Evolutionary conservation across 177 flowering plant species (phyloP).

Genomic region (Tripterygium wilfordii): DNA sequence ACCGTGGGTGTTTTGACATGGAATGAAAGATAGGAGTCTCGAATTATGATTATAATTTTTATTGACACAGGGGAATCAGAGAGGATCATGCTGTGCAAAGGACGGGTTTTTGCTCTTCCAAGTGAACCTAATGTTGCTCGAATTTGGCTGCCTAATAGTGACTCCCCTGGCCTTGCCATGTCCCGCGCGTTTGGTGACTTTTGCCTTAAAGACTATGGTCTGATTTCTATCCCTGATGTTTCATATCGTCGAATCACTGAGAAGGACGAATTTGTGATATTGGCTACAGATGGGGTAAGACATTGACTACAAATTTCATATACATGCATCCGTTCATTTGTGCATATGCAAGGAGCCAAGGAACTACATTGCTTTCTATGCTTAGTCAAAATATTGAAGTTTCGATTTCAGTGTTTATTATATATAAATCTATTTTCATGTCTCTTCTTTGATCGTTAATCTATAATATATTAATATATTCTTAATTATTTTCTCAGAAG

Average conservation of each 20-base stretch:
- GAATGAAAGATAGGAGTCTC: too few species aligned
- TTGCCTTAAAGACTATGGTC: conserved; percentile 43
- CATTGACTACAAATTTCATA: neutral
- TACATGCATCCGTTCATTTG: neutral
- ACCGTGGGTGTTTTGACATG: too few species aligned
- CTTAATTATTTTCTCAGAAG: too few species aligned
- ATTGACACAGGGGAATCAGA: conserved; percentile 47
- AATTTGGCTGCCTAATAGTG: conserved; percentile 50
- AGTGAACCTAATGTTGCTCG: conserved; percentile 49
- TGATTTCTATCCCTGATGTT: conserved; percentile 44
- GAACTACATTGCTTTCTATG: too few species aligned
- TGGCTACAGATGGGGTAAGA: conserved; percentile 54
- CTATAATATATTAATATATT: too few species aligned
- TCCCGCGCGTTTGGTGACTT: conserved; percentile 53
- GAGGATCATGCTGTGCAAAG: conserved; percentile 35
- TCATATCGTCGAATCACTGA: conserved; percentile 24
- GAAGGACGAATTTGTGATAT: conserved; percentile 39
- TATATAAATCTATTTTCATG: too few species aligned
- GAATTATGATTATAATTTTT: too few species aligned
- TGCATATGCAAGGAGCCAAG: too few species aligned
- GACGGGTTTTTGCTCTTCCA: conserved; percentile 37
- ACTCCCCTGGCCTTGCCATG: conserved; percentile 57
- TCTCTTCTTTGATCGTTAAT: too few species aligned
- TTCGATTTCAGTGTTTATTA: too few species aligned
- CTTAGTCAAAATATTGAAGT: too few species aligned